Evolutionary conservation across 1,284 basidiomycete species (phyloP), one percentile per base, ranked within the genome.

Genomic region (Ceratobasidium sp.): DNA sequence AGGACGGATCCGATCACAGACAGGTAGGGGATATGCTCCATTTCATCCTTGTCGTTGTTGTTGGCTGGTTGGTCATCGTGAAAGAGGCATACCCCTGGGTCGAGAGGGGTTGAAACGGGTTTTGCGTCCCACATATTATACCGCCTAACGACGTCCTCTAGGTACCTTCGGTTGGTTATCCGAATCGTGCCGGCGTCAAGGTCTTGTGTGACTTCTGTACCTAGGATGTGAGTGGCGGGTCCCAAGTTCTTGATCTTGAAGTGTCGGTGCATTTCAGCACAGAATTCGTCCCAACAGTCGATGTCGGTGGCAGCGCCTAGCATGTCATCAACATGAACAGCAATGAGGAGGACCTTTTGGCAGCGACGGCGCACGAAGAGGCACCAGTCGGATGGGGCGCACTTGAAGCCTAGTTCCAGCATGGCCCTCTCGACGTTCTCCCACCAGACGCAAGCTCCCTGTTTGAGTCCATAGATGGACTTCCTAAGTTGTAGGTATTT

Each of bases 261-360:
- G 22, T 54, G 14, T 29, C 31, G 49, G 3, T 56, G 43, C 1
- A 77, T 29, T 11, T 72, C 24, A 0, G 3, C 11, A 14, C 74
- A 71, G 37, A 77, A 65, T 16, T 13, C 37, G 14, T 65, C 51
- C 22, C 75, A 69, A 22, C 22, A 46, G 9, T 24, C 49, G 0
- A 61, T 27, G 27, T 54, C 19, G 19, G 51, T 31, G 6, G 66
- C 76, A 6, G 72, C 66, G n/a, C 77, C 65, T 6, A 64, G 63
- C 29, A 78, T 53, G 51, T 79, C 72, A 53, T 78, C 78, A 39
- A 79, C 77, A 54, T 79, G 77, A 2, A 79, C 59, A 16, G 68
- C 72, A 29, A 79, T 41, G 6, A 78, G 74, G 22, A 76, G 19
- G 46, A n/a, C 19, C n/a, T 48, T 48, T 19, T 19, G 16, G 19